Evolutionary conservation across 495 filamentous ascomycete species (phyloP).

Genomic region (Pyronema domesticum): DNA sequence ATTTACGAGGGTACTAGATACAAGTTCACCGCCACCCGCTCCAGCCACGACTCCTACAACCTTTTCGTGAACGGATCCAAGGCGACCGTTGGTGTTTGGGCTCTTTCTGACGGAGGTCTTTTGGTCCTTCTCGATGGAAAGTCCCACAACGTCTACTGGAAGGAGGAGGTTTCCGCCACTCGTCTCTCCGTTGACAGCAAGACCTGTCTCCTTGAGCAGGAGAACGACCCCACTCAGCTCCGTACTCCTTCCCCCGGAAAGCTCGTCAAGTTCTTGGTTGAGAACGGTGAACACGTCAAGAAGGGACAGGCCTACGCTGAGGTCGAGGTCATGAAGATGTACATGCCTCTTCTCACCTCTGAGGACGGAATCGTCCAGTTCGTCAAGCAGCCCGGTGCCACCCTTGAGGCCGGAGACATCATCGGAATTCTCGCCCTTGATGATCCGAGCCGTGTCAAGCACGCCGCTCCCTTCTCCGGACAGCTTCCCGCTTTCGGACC

Average conservation of each 20-base stretch:
- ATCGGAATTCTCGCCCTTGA: slow-evolving; percentile 94
- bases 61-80: slow-evolving; percentile 99
- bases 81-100: slow-evolving; percentile 81
- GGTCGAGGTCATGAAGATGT: slow-evolving; percentile 99
- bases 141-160: slow-evolving; percentile 98
- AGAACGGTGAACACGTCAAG: slow-evolving; percentile 87
- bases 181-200: slow-evolving; percentile 93
- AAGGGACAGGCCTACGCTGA: slow-evolving; percentile 91
- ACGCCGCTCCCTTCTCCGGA: slow-evolving; percentile 87
- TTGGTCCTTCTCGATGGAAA: slow-evolving; percentile 74
- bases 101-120: slow-evolving; percentile 86
- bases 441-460: slow-evolving; percentile 90
- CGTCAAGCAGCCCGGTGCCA: slow-evolving; percentile 96
- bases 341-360: slow-evolving; percentile 94
- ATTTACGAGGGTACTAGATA: slow-evolving; percentile 94
- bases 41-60: slow-evolving; percentile 85
- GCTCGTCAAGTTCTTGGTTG: slow-evolving; percentile 94
- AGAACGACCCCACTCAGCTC: slow-evolving; percentile 96
- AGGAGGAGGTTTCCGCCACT: slow-evolving; percentile 90
- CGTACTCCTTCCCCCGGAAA: slow-evolving; percentile 91
- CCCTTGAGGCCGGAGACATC: slow-evolving; percentile 95
- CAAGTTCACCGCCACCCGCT: slow-evolving; percentile 94
- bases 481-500: slow-evolving; percentile 76
- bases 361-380: slow-evolving; percentile 94
- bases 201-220: slow-evolving; percentile 92